phyloP scores from a whole-genome alignment of 2,329 filamentous ascomycete species.

The Raffaelea deltoideospora region DNA sequence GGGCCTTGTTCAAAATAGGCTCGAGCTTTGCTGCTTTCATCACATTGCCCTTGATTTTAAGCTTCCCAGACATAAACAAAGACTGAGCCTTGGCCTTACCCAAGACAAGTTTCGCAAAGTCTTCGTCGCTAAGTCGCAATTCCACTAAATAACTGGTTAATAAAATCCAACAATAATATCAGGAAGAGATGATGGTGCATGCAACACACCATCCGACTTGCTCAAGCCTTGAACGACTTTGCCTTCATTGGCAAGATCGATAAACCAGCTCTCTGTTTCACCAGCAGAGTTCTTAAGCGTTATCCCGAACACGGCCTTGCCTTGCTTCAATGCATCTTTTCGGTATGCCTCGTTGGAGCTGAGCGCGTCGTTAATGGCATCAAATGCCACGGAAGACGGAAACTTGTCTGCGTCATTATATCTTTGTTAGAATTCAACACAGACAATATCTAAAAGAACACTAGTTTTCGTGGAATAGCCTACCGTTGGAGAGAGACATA shows the following conservation, averaged over 20 bases:
- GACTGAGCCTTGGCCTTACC: constrained; percentile 91
- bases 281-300: constrained; percentile 76
- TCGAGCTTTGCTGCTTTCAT: constrained; percentile 99
- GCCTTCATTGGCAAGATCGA: constrained; percentile 87
- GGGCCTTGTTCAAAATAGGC: constrained; percentile 77
- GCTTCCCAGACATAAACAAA: constrained; percentile 94
- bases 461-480: neutral
- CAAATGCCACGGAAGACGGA: constrained; percentile 82
- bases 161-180: too few relatives aligned
- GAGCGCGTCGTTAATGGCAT: constrained; percentile 65
- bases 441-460: too few relatives aligned
- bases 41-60: constrained; percentile 95
- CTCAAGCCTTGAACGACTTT: constrained; percentile 61
- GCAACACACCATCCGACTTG: constrained; percentile 65
- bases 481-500: constrained; percentile 9
- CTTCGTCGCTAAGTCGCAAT: constrained; percentile 66
- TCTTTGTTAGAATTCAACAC: too few relatives aligned
- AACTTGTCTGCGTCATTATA: constrained; percentile 54
- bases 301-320: constrained; percentile 78
- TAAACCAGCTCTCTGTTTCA: constrained; percentile 76
- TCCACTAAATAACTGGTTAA: constrained; percentile 43
- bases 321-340: constrained; percentile 77
- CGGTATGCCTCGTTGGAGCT: constrained; percentile 52
- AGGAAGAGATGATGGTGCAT: neutral
- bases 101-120: constrained; percentile 68